A percentile compares a stretch with the other conserved stretches of the same genome.
Evolutionary conservation across 1,284 basidiomycete species (phyloP).

Genomic region (Heimioporus retisporus): DNA sequence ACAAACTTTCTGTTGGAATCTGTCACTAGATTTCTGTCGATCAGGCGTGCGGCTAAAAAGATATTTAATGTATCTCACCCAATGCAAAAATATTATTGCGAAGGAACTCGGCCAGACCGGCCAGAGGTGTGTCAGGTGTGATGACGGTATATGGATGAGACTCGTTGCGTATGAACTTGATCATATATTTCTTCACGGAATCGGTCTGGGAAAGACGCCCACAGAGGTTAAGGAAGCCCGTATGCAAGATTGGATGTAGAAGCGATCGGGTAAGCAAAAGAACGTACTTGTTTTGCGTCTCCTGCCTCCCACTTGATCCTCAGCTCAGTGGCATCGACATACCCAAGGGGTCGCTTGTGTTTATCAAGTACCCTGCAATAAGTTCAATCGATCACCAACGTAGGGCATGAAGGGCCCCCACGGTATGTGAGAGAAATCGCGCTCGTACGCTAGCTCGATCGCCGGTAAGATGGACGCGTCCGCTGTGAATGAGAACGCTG

Average conservation of each 20-base stretch:
- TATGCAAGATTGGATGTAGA: not conserved
- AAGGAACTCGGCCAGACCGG: slow-evolving; percentile 83
- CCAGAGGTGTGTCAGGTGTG: slow-evolving; percentile 81
- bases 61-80: slow-evolving; percentile 56
- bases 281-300: slow-evolving; percentile 72
- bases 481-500: slow-evolving; percentile 85
- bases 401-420: slow-evolving; percentile 47
- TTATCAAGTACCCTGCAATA: slow-evolving; percentile 75
- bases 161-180: slow-evolving; percentile 78
- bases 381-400: slow-evolving; percentile 13
- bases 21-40: slow-evolving; percentile 66
- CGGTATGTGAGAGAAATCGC: slow-evolving; percentile 94
- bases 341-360: slow-evolving; percentile 81
- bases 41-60: not conserved
- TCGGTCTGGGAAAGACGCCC: slow-evolving; percentile 44
- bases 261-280: slow-evolving; percentile 10
- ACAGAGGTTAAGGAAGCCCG: not conserved
- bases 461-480: slow-evolving; percentile 79
- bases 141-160: slow-evolving; percentile 81
- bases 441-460: slow-evolving; percentile 88
- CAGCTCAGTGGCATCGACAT: slow-evolving; percentile 80
- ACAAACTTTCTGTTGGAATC: slow-evolving; percentile 88
- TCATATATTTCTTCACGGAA: slow-evolving; percentile 75
- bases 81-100: slow-evolving; percentile 80
- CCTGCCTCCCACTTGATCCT: slow-evolving; percentile 85